phyloP scores from a whole-genome alignment of 1,284 basidiomycete genomes.

The Papiliotrema flavescens region DNA sequence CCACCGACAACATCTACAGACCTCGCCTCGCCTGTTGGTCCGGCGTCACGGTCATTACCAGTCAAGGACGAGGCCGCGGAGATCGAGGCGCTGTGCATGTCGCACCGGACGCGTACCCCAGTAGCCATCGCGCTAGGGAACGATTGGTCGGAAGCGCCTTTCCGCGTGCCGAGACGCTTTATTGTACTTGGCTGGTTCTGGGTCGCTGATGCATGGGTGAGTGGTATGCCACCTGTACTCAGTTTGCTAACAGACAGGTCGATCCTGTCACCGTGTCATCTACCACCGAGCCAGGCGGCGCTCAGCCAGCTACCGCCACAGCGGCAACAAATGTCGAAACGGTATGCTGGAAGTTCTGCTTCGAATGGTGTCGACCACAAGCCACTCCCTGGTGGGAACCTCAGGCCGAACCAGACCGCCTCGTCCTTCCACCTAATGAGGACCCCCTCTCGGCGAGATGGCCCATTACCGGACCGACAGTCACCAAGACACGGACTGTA shows the following conservation, averaged over 20 bases:
- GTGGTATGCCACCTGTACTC: not conserved
- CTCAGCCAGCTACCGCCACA: conserved; percentile 2
- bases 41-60: not conserved
- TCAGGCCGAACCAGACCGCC: not conserved
- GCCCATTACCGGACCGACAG: too few relatives aligned
- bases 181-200: conserved; percentile 48
- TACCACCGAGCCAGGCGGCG: conserved; percentile 1
- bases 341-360: conserved; percentile 42
- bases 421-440: too few relatives aligned
- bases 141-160: conserved; percentile 36
- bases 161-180: conserved; percentile 33
- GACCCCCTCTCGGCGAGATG: too few relatives aligned
- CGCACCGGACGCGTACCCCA: conserved; percentile 37
- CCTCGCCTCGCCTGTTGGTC: not conserved
- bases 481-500: not conserved
- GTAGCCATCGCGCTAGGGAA: conserved; percentile 36
- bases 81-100: conserved; percentile 35
- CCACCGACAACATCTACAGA: not conserved
- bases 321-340: conserved; percentile 1
- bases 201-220: conserved; percentile 44
- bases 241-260: conserved; percentile 16
- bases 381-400: conserved; percentile 37
- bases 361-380: conserved; percentile 39
- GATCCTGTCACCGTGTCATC: conserved; percentile 26
- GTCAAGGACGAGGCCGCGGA: conserved; percentile 12